Evolutionary conservation across 768 basidiomycete species (phyloP).

Genomic region (Naganishia randhawae): DNA sequence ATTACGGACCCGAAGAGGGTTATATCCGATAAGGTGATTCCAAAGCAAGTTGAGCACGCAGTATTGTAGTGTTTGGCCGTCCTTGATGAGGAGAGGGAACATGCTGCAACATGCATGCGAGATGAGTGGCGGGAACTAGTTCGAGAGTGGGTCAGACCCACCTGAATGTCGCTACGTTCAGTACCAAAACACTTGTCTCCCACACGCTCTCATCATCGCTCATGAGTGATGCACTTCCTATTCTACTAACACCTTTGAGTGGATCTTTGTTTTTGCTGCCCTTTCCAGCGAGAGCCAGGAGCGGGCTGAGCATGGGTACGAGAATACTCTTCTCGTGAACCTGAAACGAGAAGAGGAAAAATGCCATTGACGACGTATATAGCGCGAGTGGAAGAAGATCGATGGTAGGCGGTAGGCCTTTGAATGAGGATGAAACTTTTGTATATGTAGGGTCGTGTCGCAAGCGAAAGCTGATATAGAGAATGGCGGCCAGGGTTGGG

Average conservation of each 20-base stretch:
- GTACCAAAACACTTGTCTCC: conserved; percentile 68
- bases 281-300: conserved; percentile 56
- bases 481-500: conserved; percentile 44
- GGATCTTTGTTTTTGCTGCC: conserved; percentile 2
- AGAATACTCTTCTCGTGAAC: conserved; percentile 93
- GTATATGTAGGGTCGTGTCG: conserved; percentile 22
- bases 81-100: conserved; percentile 82
- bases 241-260: conserved; percentile 41
- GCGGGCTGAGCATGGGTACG: conserved; percentile 77
- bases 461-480: conserved; percentile 38
- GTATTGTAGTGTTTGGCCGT: conserved; percentile 73
- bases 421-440: conserved; percentile 37
- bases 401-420: conserved; percentile 54
- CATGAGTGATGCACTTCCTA: conserved; percentile 25
- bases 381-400: conserved; percentile 75
- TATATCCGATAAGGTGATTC: conserved; percentile 70
- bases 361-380: conserved; percentile 76
- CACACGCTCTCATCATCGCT: conserved; percentile 57
- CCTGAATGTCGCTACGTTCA: conserved; percentile 87
- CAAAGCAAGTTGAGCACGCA: conserved; percentile 65
- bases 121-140: background rate
- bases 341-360: conserved; percentile 95
- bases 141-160: conserved; percentile 48
- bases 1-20: conserved; percentile 29
- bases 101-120: conserved; percentile 59